These are phyloP conservation scores for Pezicula neosporulosa DNA, from an alignment of 2,329 filamentous ascomycete genomes.

Conservation along the genomic window DNA sequence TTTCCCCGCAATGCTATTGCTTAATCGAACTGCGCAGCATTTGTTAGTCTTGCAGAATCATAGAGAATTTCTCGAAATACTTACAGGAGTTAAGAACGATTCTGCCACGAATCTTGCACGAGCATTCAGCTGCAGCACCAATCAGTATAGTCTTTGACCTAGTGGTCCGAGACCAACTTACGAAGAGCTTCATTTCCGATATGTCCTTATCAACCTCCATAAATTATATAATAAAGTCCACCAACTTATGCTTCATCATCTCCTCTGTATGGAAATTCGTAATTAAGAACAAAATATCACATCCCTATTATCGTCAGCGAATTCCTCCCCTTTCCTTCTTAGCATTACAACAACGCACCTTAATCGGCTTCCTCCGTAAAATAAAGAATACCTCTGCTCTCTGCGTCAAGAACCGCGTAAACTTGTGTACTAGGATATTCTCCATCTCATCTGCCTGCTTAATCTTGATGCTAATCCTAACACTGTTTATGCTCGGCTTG, in stretches of 20 bases:
- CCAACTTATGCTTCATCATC: conserved; percentile 98
- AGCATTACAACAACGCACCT: conserved; percentile 48
- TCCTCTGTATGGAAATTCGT: conserved; percentile 98
- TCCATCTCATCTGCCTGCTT: conserved; percentile 99
- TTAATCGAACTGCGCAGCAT: too few species aligned
- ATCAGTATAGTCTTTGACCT: conserved; percentile 6
- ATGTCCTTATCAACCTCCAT: conserved; percentile 99
- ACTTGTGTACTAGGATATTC: conserved; percentile 96
- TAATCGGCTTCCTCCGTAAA: conserved; percentile 88
- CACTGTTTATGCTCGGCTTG: conserved; percentile 94
- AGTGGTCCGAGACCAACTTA: conserved; percentile 44
- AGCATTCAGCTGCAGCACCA: conserved; percentile 74
- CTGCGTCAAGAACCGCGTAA: conserved; percentile 94
- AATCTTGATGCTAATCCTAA: conserved; percentile 96
- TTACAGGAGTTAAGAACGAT: conserved; percentile 92
- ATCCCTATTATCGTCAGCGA: conserved; percentile 58
- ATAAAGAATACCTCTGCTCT: conserved; percentile 97
- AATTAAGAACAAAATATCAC: conserved; percentile 97
- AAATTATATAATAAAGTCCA: conserved; percentile 98
- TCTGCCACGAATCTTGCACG: conserved; percentile 96
- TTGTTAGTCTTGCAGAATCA: too few species aligned
- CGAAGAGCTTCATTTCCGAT: conserved; percentile 99
- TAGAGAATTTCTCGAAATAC: too few species aligned
- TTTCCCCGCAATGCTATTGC: too few species aligned
- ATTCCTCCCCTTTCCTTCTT: background rate